Evolutionary conservation across 2,329 filamentous ascomycete genomes (phyloP).

Genomic region (Penicillium sp.): DNA sequence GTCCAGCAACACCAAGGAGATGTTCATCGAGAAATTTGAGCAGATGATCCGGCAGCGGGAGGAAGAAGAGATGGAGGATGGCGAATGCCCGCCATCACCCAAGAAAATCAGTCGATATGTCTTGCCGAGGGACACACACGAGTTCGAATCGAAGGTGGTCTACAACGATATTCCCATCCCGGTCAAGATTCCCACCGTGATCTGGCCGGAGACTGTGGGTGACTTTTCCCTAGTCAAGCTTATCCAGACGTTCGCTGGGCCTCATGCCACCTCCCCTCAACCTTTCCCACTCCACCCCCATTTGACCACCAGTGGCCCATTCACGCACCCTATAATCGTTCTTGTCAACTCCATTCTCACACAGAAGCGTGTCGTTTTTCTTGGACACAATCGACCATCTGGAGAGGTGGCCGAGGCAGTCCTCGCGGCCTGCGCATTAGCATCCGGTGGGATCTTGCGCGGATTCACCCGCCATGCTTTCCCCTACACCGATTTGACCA

Average conservation of each 20-base stretch:
- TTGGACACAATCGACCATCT: conserved; percentile 91
- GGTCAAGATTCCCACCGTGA: conserved; percentile 89
- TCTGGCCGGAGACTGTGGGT: conserved; percentile 91
- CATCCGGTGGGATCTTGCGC: conserved; percentile 82
- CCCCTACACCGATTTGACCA: conserved; percentile 95
- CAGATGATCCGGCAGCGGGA: conserved; percentile 82
- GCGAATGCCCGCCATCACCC: conserved; percentile 40
- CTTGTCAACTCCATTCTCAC: conserved; percentile 91
- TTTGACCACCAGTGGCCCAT: conserved; percentile 82
- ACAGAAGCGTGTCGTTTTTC: conserved; percentile 92
- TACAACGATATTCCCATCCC: conserved; percentile 97
- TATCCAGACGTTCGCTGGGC: conserved; percentile 84
- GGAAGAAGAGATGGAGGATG: conserved; percentile 44
- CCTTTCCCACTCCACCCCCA: conserved; percentile 84
- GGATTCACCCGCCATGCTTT: conserved; percentile 96
- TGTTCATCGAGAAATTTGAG: conserved; percentile 97
- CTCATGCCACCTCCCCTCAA: conserved; percentile 75
- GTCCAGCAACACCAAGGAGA: conserved; percentile 85
- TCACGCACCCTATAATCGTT: conserved; percentile 90
- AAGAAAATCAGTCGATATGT: conserved; percentile 63
- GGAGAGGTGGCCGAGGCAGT: conserved; percentile 98
- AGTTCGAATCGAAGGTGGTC: conserved; percentile 90
- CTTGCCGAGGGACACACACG: conserved; percentile 89
- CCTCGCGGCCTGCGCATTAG: conserved; percentile 88
- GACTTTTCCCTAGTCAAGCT: conserved; percentile 97